Evolutionary conservation across 345 rosid genomes (phyloP), one percentile per base, ranked within the genome.

Genomic region (Hevea brasiliensis): DNA sequence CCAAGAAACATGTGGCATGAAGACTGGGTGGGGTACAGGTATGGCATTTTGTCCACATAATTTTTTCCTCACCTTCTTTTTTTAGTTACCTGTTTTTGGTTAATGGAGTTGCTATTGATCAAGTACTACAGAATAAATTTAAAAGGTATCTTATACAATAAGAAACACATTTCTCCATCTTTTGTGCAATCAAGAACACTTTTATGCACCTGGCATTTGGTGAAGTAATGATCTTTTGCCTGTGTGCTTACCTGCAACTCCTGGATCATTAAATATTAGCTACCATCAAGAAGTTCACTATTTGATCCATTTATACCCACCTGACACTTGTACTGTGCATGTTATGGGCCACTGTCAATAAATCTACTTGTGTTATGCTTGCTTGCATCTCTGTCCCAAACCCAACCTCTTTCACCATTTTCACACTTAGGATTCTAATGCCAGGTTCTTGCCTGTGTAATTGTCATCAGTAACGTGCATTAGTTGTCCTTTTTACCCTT

Each of bases 21-120:
- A 78, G 87, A 94, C 90, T 66, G 89, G 97, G 0, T 94, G 96
- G 99, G 97, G 97, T 64, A 87, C 98, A 20, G 97, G 99, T 92
- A 71, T 80, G 84, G 23, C 58, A 53, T 64, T 58, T 42, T 50
- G 21, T 11, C 8, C 57, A 55, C 32, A 29, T 20, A 8, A 15
- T 57, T 68, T 40, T 44, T 51, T 13, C 41, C 41, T 70, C 65
- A 29, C 65, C 65, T 42, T 55, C 59, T 24, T 7, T 59, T 7
- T 40, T 66, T 66, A 6, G 24, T 32, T n/a, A 42, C 8, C 11
- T 71, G 7, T 29, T 69, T 56, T 70, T 61, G 68, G 44, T 14
- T 47, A 48, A 57, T 48, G 42, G 35, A 41, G 70, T 42, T 75
- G 40, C 10, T 61, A 65, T 15, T 71, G 41, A 15, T 51, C 1